Conservation (phyloP, 371 early-diverging fungal genomes). For the Choanephora cucurbitarum region DNA sequence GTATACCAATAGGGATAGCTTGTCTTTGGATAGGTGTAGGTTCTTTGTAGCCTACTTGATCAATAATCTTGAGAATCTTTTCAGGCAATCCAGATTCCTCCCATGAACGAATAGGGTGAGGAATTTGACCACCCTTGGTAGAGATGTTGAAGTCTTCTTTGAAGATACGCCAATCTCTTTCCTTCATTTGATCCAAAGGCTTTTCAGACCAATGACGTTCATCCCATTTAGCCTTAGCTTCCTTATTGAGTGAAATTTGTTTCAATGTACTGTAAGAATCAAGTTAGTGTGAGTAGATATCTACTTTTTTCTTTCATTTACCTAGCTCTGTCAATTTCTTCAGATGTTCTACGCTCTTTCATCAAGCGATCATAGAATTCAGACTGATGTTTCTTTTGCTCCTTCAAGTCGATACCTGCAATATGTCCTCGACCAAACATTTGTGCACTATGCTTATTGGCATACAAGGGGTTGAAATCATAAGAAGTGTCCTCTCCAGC, state of each 20-base stretch:
- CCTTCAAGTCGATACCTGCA: conserved; percentile 87
- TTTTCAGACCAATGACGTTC: conserved; percentile 96
- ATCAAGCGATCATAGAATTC: conserved; percentile 72
- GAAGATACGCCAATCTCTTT: conserved; percentile 98
- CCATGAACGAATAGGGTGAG: conserved; percentile 94
- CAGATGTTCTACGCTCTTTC: conserved; percentile 67
- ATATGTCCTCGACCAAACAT: conserved; percentile 92
- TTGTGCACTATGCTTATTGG: conserved; percentile 75
- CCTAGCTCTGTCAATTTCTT: conserved; percentile 69
- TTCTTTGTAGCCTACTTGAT: conserved; percentile 83
- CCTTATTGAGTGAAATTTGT: conserved; percentile 66
- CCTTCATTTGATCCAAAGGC: conserved; percentile 87
- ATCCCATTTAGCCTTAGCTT: conserved; percentile 75
- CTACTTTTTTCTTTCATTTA: conserved; percentile 9
- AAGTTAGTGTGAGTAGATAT: conserved; percentile 5
- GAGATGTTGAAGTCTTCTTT: conserved; percentile 96
- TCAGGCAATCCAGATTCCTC: conserved; percentile 75
- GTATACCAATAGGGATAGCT: conserved; percentile 93
- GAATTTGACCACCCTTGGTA: conserved; percentile 91
- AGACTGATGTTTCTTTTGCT: conserved; percentile 68
- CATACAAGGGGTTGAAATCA: conserved; percentile 90
- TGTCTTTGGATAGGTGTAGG: conserved; percentile 99
- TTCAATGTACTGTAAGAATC: conserved; percentile 63
- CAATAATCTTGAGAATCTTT: conserved; percentile 69
- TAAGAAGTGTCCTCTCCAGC: conserved; percentile 92